A percentile compares a stretch with the other conserved stretches of the same genome.
Evolutionary conservation across 108 stramenopile species (phyloP).

Genomic region (Mediolabrus comicus): DNA sequence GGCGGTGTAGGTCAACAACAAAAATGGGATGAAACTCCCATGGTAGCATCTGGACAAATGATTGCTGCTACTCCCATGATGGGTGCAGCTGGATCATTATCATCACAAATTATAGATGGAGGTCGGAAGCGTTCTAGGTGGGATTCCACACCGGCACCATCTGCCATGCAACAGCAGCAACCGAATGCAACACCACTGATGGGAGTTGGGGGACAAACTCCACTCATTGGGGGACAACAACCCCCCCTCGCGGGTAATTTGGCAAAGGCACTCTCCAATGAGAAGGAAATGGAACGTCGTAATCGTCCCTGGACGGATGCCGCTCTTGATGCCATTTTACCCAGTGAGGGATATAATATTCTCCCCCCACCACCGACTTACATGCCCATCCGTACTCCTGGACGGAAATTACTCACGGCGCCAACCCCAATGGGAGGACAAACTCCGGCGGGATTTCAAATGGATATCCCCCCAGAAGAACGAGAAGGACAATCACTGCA

Average conservation of each 20-base stretch:
- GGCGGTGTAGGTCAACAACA: slow-evolving; percentile 15
- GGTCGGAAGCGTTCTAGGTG: slow-evolving; percentile 61
- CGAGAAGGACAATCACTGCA: slow-evolving; percentile 65
- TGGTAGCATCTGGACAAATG: slow-evolving; percentile 46
- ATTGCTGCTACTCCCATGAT: slow-evolving; percentile 30
- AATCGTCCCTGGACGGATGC: slow-evolving; percentile 96
- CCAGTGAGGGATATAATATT: slow-evolving; percentile 85
- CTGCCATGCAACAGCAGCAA: slow-evolving; percentile 16
- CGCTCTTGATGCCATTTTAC: slow-evolving; percentile 95
- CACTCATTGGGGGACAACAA: slow-evolving; percentile 39
- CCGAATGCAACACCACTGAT: slow-evolving; percentile 9
- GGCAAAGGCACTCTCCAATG: slow-evolving; percentile 80
- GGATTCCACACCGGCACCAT: slow-evolving; percentile 77
- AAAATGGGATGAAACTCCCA: slow-evolving; percentile 87
- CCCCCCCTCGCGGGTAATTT: slow-evolving; percentile 62
- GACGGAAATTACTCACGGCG: slow-evolving; percentile 87
- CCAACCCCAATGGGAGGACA: slow-evolving; percentile 81
- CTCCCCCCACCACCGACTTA: slow-evolving; percentile 90
- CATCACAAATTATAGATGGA: slow-evolving; percentile 20
- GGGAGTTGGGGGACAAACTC: slow-evolving; percentile 41
- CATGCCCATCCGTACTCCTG: slow-evolving; percentile 92
- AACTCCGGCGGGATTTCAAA: slow-evolving; percentile 89
- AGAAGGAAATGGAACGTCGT: slow-evolving; percentile 94
- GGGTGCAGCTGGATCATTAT: slow-evolving; percentile 29
- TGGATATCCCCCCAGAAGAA: slow-evolving; percentile 91